Evolutionary conservation across 352 stramenopile genomes (phyloP).

Genomic region (Globisporangium okanoganense): DNA sequence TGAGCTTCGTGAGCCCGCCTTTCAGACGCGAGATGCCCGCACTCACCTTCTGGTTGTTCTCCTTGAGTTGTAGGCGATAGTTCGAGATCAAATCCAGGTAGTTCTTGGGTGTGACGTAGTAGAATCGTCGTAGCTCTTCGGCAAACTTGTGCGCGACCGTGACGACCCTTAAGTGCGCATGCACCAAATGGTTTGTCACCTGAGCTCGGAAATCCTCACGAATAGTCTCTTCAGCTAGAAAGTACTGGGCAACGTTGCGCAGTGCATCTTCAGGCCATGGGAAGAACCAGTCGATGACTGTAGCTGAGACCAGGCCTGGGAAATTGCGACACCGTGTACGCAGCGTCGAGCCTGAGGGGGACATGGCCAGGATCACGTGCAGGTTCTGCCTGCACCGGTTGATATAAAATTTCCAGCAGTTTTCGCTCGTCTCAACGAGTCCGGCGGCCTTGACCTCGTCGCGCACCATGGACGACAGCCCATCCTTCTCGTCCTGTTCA

Average conservation of each 20-base stretch:
- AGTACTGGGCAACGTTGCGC: conserved; percentile 91
- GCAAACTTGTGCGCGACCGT: conserved; percentile 88
- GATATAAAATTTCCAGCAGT: conserved; percentile 94
- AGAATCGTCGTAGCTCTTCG: conserved; percentile 89
- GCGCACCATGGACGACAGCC: conserved; percentile 74
- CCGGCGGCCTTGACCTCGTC: conserved; percentile 87
- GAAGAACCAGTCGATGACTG: conserved; percentile 97
- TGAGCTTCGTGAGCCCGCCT: conserved; percentile 92
- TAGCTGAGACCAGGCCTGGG: conserved; percentile 90
- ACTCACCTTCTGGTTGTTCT: conserved; percentile 90
- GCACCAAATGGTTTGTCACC: conserved; percentile 89
- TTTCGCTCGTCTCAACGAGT: conserved; percentile 91
- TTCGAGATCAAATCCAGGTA: conserved; percentile 96
- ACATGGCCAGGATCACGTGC: conserved; percentile 94
- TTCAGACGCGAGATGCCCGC: conserved; percentile 86
- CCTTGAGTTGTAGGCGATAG: conserved; percentile 89
- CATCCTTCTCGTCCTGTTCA: conserved; percentile 90
- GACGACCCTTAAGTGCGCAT: conserved; percentile 90
- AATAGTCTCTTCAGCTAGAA: conserved; percentile 90
- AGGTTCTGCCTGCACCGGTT: conserved; percentile 92
- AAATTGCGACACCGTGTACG: conserved; percentile 94
- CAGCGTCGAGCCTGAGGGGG: conserved; percentile 90
- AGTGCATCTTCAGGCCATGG: conserved; percentile 93
- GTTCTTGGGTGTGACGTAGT: conserved; percentile 98
- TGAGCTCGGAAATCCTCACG: conserved; percentile 78